Conservation (phyloP, 805 yeast genomes). For the Saccharomycopsis sp. region DNA sequence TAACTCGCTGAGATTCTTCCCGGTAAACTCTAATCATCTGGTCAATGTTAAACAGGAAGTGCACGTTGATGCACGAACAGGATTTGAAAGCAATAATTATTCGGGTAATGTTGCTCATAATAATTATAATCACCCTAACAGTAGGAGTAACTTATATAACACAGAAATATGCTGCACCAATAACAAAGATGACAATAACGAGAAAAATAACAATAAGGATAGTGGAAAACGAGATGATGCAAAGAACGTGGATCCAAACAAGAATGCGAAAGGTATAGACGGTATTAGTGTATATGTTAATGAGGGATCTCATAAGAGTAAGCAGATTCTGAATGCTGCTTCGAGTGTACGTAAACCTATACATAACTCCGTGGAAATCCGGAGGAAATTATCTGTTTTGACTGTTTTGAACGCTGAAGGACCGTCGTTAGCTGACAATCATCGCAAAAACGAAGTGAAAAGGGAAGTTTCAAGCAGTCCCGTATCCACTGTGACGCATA, state of each 20-base stretch:
- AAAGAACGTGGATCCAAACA: too few species aligned
- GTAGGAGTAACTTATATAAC: not conserved
- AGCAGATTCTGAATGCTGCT: not conserved
- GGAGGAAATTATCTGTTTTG: not conserved
- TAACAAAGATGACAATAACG: not conserved
- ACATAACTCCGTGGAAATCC: not conserved
- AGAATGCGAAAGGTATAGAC: too few species aligned
- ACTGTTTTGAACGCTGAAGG: not conserved
- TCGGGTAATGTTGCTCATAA: too few species aligned
- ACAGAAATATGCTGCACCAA: not conserved
- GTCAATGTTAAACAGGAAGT: too few species aligned
- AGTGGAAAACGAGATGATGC: not conserved
- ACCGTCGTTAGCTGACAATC: not conserved
- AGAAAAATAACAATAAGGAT: not conserved
- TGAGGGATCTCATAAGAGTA: not conserved
- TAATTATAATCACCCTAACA: too few species aligned
- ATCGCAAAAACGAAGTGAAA: too few species aligned
- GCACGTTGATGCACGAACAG: too few species aligned
- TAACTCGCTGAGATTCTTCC: too few species aligned
- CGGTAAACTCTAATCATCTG: too few species aligned
- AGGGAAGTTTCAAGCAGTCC: too few species aligned
- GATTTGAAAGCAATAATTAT: too few species aligned
- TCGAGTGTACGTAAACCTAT: not conserved
- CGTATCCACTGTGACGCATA: not conserved
- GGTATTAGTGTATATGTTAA: not conserved